Base-by-base conservation (phyloP, 768 basidiomycete genomes). In the Hericium coralloides region DNA sequence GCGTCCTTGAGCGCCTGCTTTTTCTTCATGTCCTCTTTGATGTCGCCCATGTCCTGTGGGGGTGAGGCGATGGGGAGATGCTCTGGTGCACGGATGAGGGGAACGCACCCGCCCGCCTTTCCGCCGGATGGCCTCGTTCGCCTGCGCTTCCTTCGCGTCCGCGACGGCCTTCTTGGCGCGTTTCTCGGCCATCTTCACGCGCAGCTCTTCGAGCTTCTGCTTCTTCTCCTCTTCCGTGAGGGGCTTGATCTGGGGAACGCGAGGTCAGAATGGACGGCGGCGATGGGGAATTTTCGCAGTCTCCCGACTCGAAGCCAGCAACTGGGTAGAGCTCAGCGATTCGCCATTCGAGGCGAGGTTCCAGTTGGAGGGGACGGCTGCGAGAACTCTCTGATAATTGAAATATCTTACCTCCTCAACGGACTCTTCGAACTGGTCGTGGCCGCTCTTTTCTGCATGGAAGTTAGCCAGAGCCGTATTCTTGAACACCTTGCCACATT, bases 361-460 rank as follows among this genome's bases (percentile, higher is more conserved):
- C 31, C 31, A 6, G 10, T 31, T 9, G 31, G n/a, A 45, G 8
- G 43, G 6, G n/a, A 45, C 22, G 43, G 6, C 14, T 15, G 43
- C 17, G 43, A 45, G n/a, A 12, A 45, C 15, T 22, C 43, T 17
- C 9, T 23, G 39, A 48, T 43, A 47, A 59, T 54, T 26, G 50
- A 61, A 53, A 37, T 45, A 18, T 17, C 72, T 52, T 49, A 91
- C 93, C 79, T 98, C 95, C 65, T 98, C 94, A 0, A 84, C 90
- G 1, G 89, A 93, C 66, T 98, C 95, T 68, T 97, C 95, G 60
- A 98, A 98, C 62, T 94, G 85, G 69, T 92, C 86, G 67, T 99
- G 95, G 0, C 95, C 95, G 62, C 85, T 90, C 75, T 93, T 93
- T 70, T 95, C 92, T 0, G 93, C 95, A 65, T 97, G 95, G 70